Percentiles rank a stretch among this genome's conserved stretches.
Conservation (phyloP, 2,329 filamentous ascomycete species). For the Bertia moriformis region DNA sequence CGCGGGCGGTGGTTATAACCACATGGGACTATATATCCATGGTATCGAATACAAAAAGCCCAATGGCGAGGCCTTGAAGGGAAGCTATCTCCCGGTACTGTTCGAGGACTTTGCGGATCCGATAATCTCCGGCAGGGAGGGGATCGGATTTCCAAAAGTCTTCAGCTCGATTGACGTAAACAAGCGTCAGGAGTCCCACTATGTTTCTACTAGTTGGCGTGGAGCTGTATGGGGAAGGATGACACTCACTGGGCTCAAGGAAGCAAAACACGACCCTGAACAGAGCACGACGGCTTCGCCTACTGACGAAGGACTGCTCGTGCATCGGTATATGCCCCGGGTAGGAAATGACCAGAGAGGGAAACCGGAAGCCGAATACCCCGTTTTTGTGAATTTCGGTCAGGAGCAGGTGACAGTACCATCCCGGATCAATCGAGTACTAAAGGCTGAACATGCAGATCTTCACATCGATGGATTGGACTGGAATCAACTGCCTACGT, state of each 20-base stretch:
- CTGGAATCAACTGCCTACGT: slow-evolving; percentile 39
- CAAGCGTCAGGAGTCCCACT: slow-evolving; percentile 15
- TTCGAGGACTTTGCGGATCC: slow-evolving; percentile 37
- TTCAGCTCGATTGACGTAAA: slow-evolving; percentile 24
- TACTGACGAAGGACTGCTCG: slow-evolving; percentile 31
- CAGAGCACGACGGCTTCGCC: slow-evolving; percentile 3
- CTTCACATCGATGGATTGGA: slow-evolving; percentile 31
- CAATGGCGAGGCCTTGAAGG: slow-evolving; percentile 24
- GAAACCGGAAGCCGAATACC: slow-evolving; percentile 37
- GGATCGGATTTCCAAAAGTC: slow-evolving; percentile 39
- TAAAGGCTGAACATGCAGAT: slow-evolving; percentile 21
- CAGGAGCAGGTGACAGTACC: slow-evolving; percentile 16
- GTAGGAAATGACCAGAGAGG: slow-evolving; percentile 30
- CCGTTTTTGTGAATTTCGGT: slow-evolving; percentile 20
- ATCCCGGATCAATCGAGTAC: slow-evolving; percentile 14
- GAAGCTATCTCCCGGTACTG: slow-evolving; percentile 33
- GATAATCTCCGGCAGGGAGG: slow-evolving; percentile 35
- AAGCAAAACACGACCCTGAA: too few species aligned
- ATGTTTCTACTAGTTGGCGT: slow-evolving; percentile 23
- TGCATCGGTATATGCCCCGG: slow-evolving; percentile 40
- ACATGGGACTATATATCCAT: slow-evolving; percentile 34
- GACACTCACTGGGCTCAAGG: background rate
- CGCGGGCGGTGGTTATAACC: slow-evolving; percentile 24
- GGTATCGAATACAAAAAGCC: slow-evolving; percentile 30
- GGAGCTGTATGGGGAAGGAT: slow-evolving; percentile 9